Evolutionary conservation across 202 grass and related monocot genomes (phyloP), one percentile per base, ranked within the genome.

Genomic region (Zizania palustris): DNA sequence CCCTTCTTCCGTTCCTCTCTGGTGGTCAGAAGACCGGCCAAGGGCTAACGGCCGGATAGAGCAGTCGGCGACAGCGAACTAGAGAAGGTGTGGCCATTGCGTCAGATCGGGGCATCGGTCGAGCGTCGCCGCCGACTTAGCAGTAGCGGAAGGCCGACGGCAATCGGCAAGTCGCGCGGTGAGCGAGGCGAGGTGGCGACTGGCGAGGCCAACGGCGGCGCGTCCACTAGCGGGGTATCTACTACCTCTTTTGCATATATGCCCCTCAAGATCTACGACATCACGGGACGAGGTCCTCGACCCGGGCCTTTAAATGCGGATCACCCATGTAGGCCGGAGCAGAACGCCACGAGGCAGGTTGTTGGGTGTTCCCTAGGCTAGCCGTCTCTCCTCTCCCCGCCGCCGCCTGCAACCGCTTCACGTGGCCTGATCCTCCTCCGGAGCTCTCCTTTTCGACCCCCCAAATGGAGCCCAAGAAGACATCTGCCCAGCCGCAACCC

Each of bases 351-450:
- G 86, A 89, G 73, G 78, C 77, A 71, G 77, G 82, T 74, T 16
- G 72, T 40, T 48, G 50, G 80, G 81, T 75, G 53, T 81, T 89
- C 51, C 82, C 77, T 77, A 75, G 63, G 39, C 78, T 64, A 58
- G 60, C 74, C 83, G 73, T 78, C 73, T 86, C 83, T 71, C 54
- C 7, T 36, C 37, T 37, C 80, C 28, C 78, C 70, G 51, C 74
- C 86, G 72, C 82, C 79, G 60, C 10, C 88, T 80, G 22, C 57
- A 87, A 69, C 70, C 74, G 67, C 87, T 83, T 86, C 68, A 81
- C 79, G 77, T 80, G 74, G 64, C 63, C 80, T 79, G 49, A 63
- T 59, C 73, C 62, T 33, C 71, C 45, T 13, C 60, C 21, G 28
- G 28, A 28, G 28, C 28, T 28, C 28, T 28, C 28, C 28, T 28